phyloP scores from a whole-genome alignment of 768 basidiomycete genomes.

The Terana coerulea region DNA sequence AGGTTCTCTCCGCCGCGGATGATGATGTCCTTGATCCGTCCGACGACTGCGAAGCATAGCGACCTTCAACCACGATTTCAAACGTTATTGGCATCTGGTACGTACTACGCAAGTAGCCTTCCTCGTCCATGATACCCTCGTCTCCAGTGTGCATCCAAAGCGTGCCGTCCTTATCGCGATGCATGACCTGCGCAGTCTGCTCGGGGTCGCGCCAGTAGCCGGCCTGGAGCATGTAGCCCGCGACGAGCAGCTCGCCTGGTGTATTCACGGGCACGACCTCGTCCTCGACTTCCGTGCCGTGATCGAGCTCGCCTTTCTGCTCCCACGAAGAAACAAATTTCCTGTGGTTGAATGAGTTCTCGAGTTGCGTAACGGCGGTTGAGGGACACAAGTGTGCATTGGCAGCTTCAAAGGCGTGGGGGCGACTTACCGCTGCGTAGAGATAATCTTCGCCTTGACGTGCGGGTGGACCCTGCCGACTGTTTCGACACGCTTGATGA shows the following conservation, averaged over 20 bases:
- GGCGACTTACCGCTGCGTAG: constrained; percentile 42
- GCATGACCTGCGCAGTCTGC: constrained; percentile 61
- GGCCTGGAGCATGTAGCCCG: constrained; percentile 78
- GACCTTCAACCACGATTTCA: constrained; percentile 1
- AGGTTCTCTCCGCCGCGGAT: constrained; percentile 89
- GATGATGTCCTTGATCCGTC: constrained; percentile 81
- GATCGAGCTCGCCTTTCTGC: too few species aligned
- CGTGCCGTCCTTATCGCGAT: constrained; percentile 48
- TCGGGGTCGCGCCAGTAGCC: constrained; percentile 78
- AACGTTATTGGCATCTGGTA: constrained; percentile 7
- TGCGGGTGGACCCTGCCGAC: constrained; percentile 77
- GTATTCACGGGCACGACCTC: constrained; percentile 56
- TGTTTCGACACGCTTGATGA: constrained; percentile 76
- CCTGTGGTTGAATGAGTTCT: too few species aligned
- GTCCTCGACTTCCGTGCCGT: background rate
- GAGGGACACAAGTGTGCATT: too few species aligned
- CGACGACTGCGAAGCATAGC: constrained; percentile 51
- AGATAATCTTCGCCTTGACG: constrained; percentile 69
- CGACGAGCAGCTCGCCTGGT: constrained; percentile 69
- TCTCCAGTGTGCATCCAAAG: constrained; percentile 87
- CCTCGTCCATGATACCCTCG: constrained; percentile 74
- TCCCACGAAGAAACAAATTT: too few species aligned
- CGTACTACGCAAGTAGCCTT: constrained; percentile 74
- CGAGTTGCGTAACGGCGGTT: too few species aligned
- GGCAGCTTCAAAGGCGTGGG: too few species aligned